Percentiles rank a stretch among this genome's conserved stretches.
These are phyloP conservation scores for Nicotiana attenuata DNA, from an alignment of 257 asterid genomes.

Conservation along the genomic window DNA sequence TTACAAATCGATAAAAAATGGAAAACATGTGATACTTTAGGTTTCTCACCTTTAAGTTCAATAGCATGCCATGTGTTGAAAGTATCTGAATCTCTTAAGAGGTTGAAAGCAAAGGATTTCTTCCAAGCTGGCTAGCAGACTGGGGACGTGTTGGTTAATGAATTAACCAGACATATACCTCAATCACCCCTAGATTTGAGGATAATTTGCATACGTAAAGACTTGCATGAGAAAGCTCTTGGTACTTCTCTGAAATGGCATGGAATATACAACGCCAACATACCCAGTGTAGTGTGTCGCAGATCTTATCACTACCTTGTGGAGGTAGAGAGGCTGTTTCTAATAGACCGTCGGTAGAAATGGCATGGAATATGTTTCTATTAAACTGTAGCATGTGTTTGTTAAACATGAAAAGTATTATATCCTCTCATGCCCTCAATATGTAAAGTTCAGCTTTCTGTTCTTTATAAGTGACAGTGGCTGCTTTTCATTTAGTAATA, in stretches of 20 bases:
- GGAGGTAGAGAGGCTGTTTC: no score
- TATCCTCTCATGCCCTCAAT: constrained; percentile 7
- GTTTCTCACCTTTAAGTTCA: constrained; percentile 2
- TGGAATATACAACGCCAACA: neutral
- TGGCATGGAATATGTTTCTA: neutral
- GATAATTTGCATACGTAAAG: neutral
- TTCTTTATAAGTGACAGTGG: neutral
- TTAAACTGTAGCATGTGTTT: neutral
- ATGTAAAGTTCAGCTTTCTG: neutral
- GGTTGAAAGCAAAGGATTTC: neutral
- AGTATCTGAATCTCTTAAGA: neutral
- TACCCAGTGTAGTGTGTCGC: no score
- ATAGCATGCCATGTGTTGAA: neutral
- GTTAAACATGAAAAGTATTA: neutral
- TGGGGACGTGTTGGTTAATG: neutral
- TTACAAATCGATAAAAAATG: neutral
- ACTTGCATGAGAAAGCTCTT: neutral
- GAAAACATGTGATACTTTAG: neutral
- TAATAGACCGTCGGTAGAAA: neutral
- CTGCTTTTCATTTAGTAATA: neutral
- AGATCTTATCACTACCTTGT: no score
- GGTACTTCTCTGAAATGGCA: neutral
- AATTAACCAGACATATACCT: neutral
- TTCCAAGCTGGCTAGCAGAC: neutral
- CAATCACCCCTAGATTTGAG: neutral